phyloP scores from a whole-genome alignment of 2,329 filamentous ascomycete species.

The Zymoseptoria tritici region DNA sequence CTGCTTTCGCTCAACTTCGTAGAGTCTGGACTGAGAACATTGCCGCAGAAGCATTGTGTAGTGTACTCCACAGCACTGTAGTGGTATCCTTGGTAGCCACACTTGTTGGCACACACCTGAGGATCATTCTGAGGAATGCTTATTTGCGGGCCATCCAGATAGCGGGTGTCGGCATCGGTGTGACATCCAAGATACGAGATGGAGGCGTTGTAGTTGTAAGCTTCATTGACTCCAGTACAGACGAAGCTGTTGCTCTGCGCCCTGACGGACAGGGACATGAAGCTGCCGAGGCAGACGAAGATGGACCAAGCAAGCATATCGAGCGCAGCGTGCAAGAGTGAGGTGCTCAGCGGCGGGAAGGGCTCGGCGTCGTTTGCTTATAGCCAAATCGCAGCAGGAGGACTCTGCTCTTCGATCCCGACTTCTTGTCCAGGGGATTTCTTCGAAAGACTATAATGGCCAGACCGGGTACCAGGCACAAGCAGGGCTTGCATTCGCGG shows the following conservation, averaged over 20 bases:
- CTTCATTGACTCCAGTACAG: conserved; percentile 4
- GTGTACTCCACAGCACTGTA: conserved; percentile 10
- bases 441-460: too few relatives aligned
- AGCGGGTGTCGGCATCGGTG: conserved; percentile 4
- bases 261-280: background rate
- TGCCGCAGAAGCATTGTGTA: conserved; percentile 10
- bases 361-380: too few relatives aligned
- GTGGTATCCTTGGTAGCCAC: conserved; percentile 9
- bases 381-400: too few relatives aligned
- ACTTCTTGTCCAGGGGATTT: too few relatives aligned
- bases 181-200: conserved; percentile 6
- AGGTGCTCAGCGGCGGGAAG: too few relatives aligned
- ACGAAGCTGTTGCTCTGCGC: conserved; percentile 2
- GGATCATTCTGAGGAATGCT: conserved; percentile 4
- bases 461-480: too few relatives aligned
- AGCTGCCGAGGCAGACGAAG: conserved; percentile 1
- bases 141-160: conserved; percentile 5
- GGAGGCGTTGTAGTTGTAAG: conserved; percentile 3
- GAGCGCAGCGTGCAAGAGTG: too few relatives aligned
- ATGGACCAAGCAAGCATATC: background rate
- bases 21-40: conserved; percentile 1
- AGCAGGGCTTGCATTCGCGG: too few relatives aligned
- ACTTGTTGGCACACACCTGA: conserved; percentile 7
- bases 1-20: conserved; percentile 2
- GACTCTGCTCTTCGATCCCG: too few relatives aligned